Base-by-base conservation (phyloP, 495 filamentous ascomycete species). In the Tuber brumale region DNA sequence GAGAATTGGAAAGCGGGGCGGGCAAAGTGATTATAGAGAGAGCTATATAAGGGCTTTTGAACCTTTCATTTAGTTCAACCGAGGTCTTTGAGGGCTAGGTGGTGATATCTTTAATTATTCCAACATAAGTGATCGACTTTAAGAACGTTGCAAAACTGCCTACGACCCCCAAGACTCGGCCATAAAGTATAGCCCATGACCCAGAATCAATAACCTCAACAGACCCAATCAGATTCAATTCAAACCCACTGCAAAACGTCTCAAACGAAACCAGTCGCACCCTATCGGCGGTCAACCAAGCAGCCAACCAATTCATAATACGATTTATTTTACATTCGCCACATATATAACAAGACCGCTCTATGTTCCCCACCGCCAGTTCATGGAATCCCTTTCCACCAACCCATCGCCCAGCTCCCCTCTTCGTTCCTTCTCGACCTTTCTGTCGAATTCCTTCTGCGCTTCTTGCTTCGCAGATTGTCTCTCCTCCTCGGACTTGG, bases 371-470 rank as follows among this genome's bases (percentile, higher is more conserved):
- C 70, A 57, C 23, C 42, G n/a, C 14, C 70, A 45, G 12, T 48
- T 76, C 12, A 57, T 35, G 10, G 70, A 72, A 42, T 71, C 78
- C 5, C 70, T 79, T 48, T 73, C 75, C 19, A 61, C 74, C 66
- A 79, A 81, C 21, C 74, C 76, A 46, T 79, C 80, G 18, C 71
- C 69, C 0, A 37, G 46, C 7, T 70, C 82, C 8, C 85, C 86
- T 37, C 74, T 81, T 73, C 86, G 70, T 73, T 89, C 88, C 74
- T 81, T 81, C 78, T 89, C 88, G 37, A 89, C 80, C 39, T 83
- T 77, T 42, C 82, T 84, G 80, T 89, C 88, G 81, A 89, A 89
- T 48, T 87, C 85, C 72, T 79, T 85, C 82, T 89, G 88, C 72
- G 87, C 87, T 77, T 88, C 84, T 37, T 76, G 82, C 76, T 83